Conservation (phyloP, 1,139 yeast genomes). For the Zygosaccharomyces pseudobailii region DNA sequence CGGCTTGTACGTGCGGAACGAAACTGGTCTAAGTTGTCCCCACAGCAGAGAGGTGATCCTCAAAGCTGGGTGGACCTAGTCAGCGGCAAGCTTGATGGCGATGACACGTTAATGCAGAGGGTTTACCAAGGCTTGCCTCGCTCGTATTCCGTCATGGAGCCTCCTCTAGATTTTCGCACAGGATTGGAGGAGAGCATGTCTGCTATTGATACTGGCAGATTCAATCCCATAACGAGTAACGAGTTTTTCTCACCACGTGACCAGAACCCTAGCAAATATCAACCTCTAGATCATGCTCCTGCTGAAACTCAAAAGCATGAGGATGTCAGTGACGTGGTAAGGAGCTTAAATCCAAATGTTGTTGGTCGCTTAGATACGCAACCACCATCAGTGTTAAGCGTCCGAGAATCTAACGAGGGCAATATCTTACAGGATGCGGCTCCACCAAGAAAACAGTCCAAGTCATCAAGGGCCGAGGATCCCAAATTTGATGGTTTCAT, state of each 20-base stretch:
- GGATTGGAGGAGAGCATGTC: slow-evolving; percentile 12
- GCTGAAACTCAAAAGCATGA: neutral
- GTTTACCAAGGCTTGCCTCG: slow-evolving; percentile 22
- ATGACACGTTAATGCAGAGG: slow-evolving; percentile 27
- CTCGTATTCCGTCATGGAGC: slow-evolving; percentile 7
- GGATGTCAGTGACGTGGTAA: neutral
- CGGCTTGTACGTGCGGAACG: slow-evolving; percentile 24
- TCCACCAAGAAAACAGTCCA: neutral
- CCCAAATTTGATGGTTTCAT: slow-evolving; percentile 10
- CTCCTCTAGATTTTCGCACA: slow-evolving; percentile 6
- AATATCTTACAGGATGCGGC: neutral
- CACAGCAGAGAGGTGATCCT: slow-evolving; percentile 24
- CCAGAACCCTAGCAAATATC: neutral
- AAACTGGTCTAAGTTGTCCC: slow-evolving; percentile 25
- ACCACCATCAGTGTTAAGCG: neutral
- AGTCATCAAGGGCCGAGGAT: neutral
- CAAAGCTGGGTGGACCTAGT: slow-evolving; percentile 24
- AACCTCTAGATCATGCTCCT: neutral
- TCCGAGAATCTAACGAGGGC: neutral
- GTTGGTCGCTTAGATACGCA: neutral
- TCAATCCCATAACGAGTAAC: slow-evolving; percentile 18
- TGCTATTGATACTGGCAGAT: slow-evolving; percentile 14
- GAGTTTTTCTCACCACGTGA: slow-evolving; percentile 12
- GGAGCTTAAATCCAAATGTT: slow-evolving; percentile 10
- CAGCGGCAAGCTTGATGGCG: slow-evolving; percentile 26